Conservation (phyloP, 2,329 filamentous ascomycete genomes). For the Ceratocystis lukuohia region DNA sequence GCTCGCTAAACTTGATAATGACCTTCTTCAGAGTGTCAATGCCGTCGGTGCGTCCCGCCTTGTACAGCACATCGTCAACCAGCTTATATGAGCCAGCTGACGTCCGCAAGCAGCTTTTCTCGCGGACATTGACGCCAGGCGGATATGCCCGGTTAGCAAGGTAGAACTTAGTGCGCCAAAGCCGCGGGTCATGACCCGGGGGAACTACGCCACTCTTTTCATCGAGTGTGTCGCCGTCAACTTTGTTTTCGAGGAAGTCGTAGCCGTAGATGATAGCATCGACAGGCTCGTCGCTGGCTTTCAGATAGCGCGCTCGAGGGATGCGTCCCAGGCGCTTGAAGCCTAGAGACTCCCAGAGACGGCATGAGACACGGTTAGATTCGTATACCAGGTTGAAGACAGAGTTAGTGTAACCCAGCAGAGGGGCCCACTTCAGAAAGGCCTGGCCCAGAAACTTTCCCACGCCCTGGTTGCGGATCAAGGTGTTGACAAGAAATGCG, state of each 20-base stretch:
- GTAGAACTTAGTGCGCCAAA: constrained; percentile 97
- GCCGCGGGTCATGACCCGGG: constrained; percentile 58
- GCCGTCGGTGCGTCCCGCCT: constrained; percentile 39
- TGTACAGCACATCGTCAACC: constrained; percentile 71
- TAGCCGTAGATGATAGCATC: constrained; percentile 69
- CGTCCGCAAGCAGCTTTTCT: constrained; percentile 87
- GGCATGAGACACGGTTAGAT: constrained; percentile 78
- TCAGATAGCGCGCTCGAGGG: constrained; percentile 55
- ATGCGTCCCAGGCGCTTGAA: constrained; percentile 87
- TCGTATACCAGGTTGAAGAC: constrained; percentile 94
- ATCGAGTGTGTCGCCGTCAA: constrained; percentile 25
- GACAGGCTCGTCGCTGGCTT: constrained; percentile 53
- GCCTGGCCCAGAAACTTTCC: constrained; percentile 63
- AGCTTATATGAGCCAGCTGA: constrained; percentile 94
- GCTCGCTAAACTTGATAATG: constrained; percentile 73
- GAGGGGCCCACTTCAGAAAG: constrained; percentile 65
- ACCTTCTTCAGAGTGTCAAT: constrained; percentile 56
- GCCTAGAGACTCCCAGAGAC: constrained; percentile 81
- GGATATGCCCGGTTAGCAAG: constrained; percentile 91
- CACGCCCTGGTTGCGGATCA: constrained; percentile 58
- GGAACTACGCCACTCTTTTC: constrained; percentile 17
- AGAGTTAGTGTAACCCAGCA: constrained; percentile 77
- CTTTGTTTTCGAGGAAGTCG: constrained; percentile 38
- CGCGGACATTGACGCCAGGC: constrained; percentile 79
- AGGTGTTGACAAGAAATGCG: constrained; percentile 62